A percentile compares a stretch with the other conserved stretches of the same genome.
Evolutionary conservation across 2,329 filamentous ascomycete species (phyloP).

Genomic region (Clarireedia paspali): DNA sequence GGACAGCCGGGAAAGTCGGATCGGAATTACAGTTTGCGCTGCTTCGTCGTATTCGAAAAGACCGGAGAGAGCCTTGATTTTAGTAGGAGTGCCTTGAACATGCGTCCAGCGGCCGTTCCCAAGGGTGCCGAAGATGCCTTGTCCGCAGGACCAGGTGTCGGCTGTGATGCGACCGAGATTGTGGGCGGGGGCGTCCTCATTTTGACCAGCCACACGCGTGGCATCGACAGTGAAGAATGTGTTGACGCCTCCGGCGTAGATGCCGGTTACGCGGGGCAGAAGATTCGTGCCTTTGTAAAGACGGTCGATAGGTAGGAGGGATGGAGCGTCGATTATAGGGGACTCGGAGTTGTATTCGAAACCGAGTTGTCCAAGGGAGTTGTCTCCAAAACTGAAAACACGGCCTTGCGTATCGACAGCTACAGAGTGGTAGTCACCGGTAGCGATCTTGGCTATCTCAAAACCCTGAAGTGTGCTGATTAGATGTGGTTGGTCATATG

Average conservation of each 20-base stretch:
- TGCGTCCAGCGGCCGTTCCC: conserved; percentile 89
- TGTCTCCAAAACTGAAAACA: conserved; percentile 86
- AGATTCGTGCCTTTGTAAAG: conserved; percentile 64
- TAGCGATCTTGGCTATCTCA: conserved; percentile 65
- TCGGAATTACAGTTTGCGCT: conserved; percentile 60
- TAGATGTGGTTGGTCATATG: conserved; percentile 78
- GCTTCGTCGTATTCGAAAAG: conserved; percentile 83
- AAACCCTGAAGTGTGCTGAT: conserved; percentile 63
- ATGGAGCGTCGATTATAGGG: conserved; percentile 60
- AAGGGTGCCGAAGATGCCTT: conserved; percentile 74
- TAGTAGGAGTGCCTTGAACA: conserved; percentile 66
- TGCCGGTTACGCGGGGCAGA: conserved; percentile 59
- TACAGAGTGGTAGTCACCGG: conserved; percentile 81
- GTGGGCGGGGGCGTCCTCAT: conserved; percentile 30
- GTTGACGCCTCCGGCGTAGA: conserved; percentile 80
- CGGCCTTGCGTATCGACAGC: conserved; percentile 68
- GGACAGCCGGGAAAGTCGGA: conserved; percentile 64
- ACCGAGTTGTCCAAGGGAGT: conserved; percentile 85
- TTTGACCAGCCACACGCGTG: conserved; percentile 44
- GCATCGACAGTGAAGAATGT: conserved; percentile 85
- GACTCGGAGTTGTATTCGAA: conserved; percentile 59
- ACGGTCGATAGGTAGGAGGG: conserved; percentile 59
- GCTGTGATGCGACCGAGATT: conserved; percentile 51
- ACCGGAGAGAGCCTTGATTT: conserved; percentile 75
- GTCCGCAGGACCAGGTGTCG: conserved; percentile 82